phyloP scores from a whole-genome alignment of 2,329 filamentous ascomycete species.

The Thielaviopsis ethacetica region DNA sequence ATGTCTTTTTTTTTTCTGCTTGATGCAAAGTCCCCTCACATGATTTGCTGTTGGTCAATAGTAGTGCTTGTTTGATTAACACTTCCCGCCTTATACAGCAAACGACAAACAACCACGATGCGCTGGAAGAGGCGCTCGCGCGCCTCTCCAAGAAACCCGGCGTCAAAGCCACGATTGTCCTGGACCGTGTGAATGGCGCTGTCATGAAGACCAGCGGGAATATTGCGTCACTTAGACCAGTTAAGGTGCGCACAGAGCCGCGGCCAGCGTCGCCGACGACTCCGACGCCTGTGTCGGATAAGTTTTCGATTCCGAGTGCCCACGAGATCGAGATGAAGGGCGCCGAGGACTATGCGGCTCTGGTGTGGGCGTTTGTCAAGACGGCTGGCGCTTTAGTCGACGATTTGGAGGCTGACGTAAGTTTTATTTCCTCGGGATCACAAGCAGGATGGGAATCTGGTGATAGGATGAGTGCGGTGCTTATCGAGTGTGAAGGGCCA shows the following conservation, averaged over 20 bases:
- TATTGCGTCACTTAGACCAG: conserved; percentile 35
- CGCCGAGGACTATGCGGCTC: conserved; percentile 55
- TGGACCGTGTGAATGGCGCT: conserved; percentile 54
- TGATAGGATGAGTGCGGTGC: not conserved
- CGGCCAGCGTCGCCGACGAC: conserved; percentile 12
- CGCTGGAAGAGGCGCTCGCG: conserved; percentile 47
- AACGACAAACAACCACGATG: conserved; percentile 33
- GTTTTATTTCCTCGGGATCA: not conserved
- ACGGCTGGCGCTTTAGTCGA: conserved; percentile 53
- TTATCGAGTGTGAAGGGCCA: not conserved
- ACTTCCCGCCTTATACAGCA: not conserved
- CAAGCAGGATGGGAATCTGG: not conserved
- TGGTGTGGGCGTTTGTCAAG: conserved; percentile 63
- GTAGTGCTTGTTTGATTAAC: too few species aligned
- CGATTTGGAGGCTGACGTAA: conserved; percentile 54
- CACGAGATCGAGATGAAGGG: conserved; percentile 36
- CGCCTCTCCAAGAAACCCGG: conserved; percentile 62
- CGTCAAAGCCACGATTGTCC: conserved; percentile 60
- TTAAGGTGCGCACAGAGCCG: conserved; percentile 15
- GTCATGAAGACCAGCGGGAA: conserved; percentile 63
- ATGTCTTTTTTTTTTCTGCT: not conserved
- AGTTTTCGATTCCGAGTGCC: conserved; percentile 18
- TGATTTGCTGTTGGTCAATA: not conserved
- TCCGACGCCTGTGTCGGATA: conserved; percentile 22
- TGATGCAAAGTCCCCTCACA: not conserved